Evolutionary conservation across 768 basidiomycete species (phyloP), one percentile per base, ranked within the genome.

Genomic region (Mycena epipterygia): DNA sequence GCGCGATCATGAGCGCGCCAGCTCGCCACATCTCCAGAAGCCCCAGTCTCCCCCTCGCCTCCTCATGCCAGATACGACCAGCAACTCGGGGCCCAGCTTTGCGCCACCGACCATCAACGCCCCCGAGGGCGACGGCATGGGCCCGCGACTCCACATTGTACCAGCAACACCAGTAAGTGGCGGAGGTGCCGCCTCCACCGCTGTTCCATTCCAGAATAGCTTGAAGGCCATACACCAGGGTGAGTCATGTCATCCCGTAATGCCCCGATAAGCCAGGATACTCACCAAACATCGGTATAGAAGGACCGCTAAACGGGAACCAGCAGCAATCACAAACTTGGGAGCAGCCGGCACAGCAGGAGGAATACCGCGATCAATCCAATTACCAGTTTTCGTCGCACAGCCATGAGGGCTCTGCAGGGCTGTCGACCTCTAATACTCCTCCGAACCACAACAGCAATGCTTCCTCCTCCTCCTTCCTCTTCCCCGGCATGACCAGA

Each of bases 111-210:
- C 83, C 25, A 81, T 86, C 85, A 84, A 77, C 52, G 76, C 81
- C 77, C 41, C 90, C 85, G 87, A 88, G 4, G 90, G 88, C 46
- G 86, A 87, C 63, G 88, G 87, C 41, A 80, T 83, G 57, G 89
- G 91, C 0, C 93, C 92, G 0, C 87, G 87, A 59, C 85, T 95
- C 69, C 89, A 94, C 76, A 91, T 95, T 70, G 93, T 95, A 9
- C 94, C 94, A 46, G 93, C 94, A 25, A 95, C 94, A 4, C 94
- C 94, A 11, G 85, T 95, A 64, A 88, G 87, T 68, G 91, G 90
- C 49, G 90, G 89, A 25, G 89, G 82, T 39, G 85, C 82, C 30
- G 82, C 82, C 41, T 80, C 81, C 13, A 84, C 86, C 67, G 77
- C 82, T 42, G 85, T 82, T 41, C 85, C 87, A 44, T 92, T 90